Conservation (phyloP, 805 yeast genomes). For the Zygosaccharomyces bailii region DNA sequence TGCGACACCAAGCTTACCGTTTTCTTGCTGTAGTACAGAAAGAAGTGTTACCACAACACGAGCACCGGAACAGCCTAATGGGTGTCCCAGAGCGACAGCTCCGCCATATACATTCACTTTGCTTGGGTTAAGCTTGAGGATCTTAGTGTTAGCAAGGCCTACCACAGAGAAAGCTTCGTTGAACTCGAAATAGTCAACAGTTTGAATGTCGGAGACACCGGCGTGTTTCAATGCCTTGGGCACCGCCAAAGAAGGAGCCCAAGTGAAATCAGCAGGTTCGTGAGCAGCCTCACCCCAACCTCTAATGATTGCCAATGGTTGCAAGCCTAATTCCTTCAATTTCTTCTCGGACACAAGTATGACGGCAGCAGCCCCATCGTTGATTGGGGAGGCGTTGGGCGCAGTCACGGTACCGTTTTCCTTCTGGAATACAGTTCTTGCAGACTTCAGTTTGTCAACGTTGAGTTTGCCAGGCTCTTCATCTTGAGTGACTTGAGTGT, state of each 20-base stretch:
- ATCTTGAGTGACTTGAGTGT: constrained; percentile 63
- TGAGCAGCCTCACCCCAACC: constrained; percentile 99
- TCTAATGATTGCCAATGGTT: constrained; percentile 80
- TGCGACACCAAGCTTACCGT: constrained; percentile 86
- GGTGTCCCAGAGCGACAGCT: constrained; percentile 94
- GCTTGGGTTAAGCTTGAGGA: constrained; percentile 55
- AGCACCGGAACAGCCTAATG: constrained; percentile 95
- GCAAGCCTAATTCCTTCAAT: constrained; percentile 79
- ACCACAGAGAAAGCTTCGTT: constrained; percentile 98
- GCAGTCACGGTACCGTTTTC: constrained; percentile 97
- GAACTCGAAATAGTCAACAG: constrained; percentile 88
- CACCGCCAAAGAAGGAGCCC: constrained; percentile 91
- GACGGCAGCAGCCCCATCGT: constrained; percentile 98
- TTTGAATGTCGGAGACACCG: constrained; percentile 49
- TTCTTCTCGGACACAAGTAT: constrained; percentile 81
- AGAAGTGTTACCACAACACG: constrained; percentile 84
- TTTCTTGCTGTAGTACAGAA: constrained; percentile 78
- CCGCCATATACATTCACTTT: constrained; percentile 92
- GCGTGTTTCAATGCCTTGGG: constrained; percentile 96
- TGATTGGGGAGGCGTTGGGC: constrained; percentile 92
- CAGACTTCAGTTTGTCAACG: constrained; percentile 69
- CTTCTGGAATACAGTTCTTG: constrained; percentile 92
- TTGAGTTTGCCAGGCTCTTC: constrained; percentile 81
- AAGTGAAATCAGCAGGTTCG: constrained; percentile 90
- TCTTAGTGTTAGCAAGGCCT: constrained; percentile 82